These are phyloP conservation scores for Arxiozyma heterogenica DNA, from an alignment of 1,139 yeast genomes.

Conservation along the genomic window DNA sequence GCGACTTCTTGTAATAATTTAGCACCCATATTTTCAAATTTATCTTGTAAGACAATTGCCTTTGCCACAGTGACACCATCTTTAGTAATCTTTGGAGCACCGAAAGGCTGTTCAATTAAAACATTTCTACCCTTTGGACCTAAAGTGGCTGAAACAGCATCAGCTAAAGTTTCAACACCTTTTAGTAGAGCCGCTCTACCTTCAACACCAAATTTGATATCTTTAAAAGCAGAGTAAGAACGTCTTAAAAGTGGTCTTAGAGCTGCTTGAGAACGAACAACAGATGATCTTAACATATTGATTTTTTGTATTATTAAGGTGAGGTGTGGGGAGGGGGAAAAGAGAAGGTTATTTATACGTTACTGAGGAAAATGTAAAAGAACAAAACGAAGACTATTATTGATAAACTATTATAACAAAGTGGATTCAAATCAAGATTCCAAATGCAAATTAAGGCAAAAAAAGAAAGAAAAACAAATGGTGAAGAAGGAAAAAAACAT, in stretches of 20 bases:
- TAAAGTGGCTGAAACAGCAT: constrained; percentile 92
- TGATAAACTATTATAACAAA: too few relatives aligned
- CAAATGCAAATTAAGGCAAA: too few relatives aligned
- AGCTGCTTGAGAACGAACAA: constrained; percentile 19
- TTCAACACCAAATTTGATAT: constrained; percentile 95
- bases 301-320: too few relatives aligned
- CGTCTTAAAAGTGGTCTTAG: constrained; percentile 14
- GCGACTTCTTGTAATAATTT: constrained; percentile 96
- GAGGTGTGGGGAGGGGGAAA: too few relatives aligned
- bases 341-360: too few relatives aligned
- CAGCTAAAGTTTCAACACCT: constrained; percentile 95
- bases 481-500: too few relatives aligned
- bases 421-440: too few relatives aligned
- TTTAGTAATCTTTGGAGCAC: constrained; percentile 97
- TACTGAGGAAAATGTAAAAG: too few relatives aligned
- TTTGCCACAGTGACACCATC: constrained; percentile 98
- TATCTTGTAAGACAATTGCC: constrained; percentile 78
- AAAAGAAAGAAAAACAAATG: too few relatives aligned
- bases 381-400: too few relatives aligned
- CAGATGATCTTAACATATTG: constrained; percentile 24
- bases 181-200: constrained; percentile 93
- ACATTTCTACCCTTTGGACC: constrained; percentile 99
- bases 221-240: constrained; percentile 68
- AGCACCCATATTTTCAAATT: constrained; percentile 92
- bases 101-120: constrained; percentile 92